These are phyloP conservation scores for Glaciozyma antarctica DNA, from an alignment of 768 basidiomycete genomes.

Conservation along the genomic window DNA sequence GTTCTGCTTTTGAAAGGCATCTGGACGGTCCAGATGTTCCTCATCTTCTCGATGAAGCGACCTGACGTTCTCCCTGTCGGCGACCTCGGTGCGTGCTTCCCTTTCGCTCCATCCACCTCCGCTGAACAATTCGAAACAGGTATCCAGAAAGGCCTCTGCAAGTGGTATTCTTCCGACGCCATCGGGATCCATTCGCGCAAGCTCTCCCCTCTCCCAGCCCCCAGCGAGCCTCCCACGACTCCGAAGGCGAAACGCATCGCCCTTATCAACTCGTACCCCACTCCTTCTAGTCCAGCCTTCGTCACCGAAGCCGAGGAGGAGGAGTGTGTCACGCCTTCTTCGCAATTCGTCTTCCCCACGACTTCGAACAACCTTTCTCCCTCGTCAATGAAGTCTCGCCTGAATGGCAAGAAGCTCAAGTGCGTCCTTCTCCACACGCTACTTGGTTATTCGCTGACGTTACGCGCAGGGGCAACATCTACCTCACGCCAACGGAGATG, in stretches of 20 bases:
- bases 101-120: not conserved
- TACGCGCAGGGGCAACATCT: constrained; percentile 27
- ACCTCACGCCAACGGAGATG: constrained; percentile 33
- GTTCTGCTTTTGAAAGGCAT: not conserved
- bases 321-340: not conserved
- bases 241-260: not conserved
- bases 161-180: constrained; percentile 28
- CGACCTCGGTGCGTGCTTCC: constrained; percentile 21
- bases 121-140: constrained; percentile 5
- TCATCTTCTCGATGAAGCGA: constrained; percentile 67
- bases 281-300: not conserved
- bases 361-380: constrained; percentile 25
- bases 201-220: constrained; percentile 9
- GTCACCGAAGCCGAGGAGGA: not conserved
- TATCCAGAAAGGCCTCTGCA: constrained; percentile 34
- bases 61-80: constrained; percentile 67
- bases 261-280: not conserved
- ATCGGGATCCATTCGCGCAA: constrained; percentile 26
- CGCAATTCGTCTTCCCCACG: constrained; percentile 21
- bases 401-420: constrained; percentile 35
- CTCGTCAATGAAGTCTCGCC: constrained; percentile 10
- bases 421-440: constrained; percentile 1
- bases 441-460: too few relatives aligned
- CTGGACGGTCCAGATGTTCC: constrained; percentile 53
- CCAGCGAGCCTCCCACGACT: constrained; percentile 5